phyloP scores from a whole-genome alignment of 495 filamentous ascomycete species.

The Neurospora africana region DNA sequence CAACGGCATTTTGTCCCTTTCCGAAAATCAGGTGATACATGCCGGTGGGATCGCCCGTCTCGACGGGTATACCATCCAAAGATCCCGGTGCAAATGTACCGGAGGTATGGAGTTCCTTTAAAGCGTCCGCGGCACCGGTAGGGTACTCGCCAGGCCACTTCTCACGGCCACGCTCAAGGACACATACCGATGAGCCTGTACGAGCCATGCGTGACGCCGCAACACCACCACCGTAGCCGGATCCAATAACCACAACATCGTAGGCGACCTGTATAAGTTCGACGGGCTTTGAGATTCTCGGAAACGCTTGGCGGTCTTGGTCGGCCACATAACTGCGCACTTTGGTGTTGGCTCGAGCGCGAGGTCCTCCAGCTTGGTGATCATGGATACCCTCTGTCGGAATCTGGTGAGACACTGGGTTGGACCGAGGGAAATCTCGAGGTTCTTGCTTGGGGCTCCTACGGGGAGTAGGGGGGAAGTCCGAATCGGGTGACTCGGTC shows the following conservation, averaged over 20 bases:
- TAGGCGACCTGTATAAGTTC: constrained; percentile 47
- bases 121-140: constrained; percentile 30
- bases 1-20: constrained; percentile 54
- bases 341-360: constrained; percentile 23
- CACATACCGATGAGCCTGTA: constrained; percentile 48
- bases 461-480: not conserved
- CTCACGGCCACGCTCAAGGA: constrained; percentile 54
- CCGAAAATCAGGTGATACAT: constrained; percentile 55
- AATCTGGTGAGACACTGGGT: constrained; percentile 4
- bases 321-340: constrained; percentile 35
- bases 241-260: constrained; percentile 57
- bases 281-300: constrained; percentile 46
- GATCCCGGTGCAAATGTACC: constrained; percentile 38
- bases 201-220: constrained; percentile 56
- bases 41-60: constrained; percentile 45
- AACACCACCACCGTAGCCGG: constrained; percentile 57
- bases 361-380: constrained; percentile 22
- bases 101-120: constrained; percentile 41
- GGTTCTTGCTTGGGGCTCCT: constrained; percentile 1
- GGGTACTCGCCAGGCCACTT: constrained; percentile 58
- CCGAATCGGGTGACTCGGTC: constrained; percentile 6
- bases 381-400: constrained; percentile 12
- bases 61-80: constrained; percentile 28
- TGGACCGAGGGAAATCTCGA: not conserved
- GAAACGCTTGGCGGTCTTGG: constrained; percentile 27